Evolutionary conservation across 805 yeast genomes (phyloP), one percentile per base, ranked within the genome.

Genomic region (Wickerhamiella azyma): DNA sequence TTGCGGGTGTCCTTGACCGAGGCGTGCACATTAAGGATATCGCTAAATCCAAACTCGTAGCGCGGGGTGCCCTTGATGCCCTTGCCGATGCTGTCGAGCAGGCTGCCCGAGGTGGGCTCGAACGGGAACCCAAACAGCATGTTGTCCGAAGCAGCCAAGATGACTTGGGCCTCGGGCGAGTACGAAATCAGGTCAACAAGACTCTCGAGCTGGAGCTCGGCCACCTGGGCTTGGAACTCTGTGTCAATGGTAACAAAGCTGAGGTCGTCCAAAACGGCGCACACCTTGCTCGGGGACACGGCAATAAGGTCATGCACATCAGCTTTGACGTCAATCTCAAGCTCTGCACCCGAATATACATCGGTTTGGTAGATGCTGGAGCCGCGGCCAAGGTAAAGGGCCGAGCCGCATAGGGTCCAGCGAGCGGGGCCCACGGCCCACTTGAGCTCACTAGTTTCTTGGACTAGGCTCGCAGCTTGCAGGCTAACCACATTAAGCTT

Each of bases 11-110:
- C 51, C 11, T 39, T 39, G 9, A 19, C 26, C 1, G 49, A 29
- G 0, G 39, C 39, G 8, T 32, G 16, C 21, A 48, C 41, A 9
- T 67, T 67, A 26, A 72, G 59, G 17, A 67, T 56, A 19, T 66
- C 68, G 2, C 66, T 40, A 36, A 49, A 50, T 5, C 60, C 58
- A 26, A 28, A 45, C 21, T 49, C 48, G 24, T 18, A 51, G 17
- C 14, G 11, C 3, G 29, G 11, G 17, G 14, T 16, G 11, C 38
- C 14, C 18, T 11, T n/a, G 39, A 50, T 49, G 13, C 55, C 53
- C 13, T 46, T 50, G 24, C 55, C 55, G 26, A 55, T 49, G 6
- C 55, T 50, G 19, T 56, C 57, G 5, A 56, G 37, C 18, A 59
- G 43, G 1, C 54, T 50, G 9, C 56, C 55, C 14, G 40, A 37